Base-by-base conservation (phyloP, 108 stramenopile genomes). In the Nitzschia sp. region DNA sequence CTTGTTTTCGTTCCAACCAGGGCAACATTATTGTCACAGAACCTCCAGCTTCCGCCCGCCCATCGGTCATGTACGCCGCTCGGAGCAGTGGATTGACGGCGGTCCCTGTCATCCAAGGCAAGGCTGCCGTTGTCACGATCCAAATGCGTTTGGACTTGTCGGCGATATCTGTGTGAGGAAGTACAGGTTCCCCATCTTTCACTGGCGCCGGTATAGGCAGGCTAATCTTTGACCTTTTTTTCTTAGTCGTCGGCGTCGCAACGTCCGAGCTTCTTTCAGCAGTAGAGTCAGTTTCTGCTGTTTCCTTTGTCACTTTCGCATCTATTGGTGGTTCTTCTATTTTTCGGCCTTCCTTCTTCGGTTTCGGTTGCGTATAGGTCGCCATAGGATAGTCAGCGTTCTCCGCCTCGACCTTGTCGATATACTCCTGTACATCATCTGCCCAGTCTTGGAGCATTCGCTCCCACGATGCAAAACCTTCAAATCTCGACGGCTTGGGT, bases 71-170 rank as follows among this genome's bases (percentile, higher is more conserved):
- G 72, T 94, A 91, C 0, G 92, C 85, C 17, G 96, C 96, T 15
- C 96, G 80, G 1, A 94, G 71, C 0, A 96, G 76, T 25, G 96
- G 96, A 66, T 96, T 96, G 58, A 96, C 92, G 13, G 96, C 93
- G 5, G 96, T 96, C 6, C 96, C 96, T 35, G 96, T 96, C 85
- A 87, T 90, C 96, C 96, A 96, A 9, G 96, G 96, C 15, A 96
- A 55, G 2, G 91, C 61, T 16, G 93, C 96, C 0, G 96, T 94
- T 5, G 96, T 96, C 9, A 96, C 91, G 9, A 96, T 89, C 80
- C 78, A 86, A 52, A 96, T 88, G n/a, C 73, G 81, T 58, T 90
- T 86, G 15, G 83, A 78, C n/a, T 72, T 78, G 48, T 89, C 86
- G 8, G 77, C 36, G 58, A 95, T 68, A 68, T 92, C 82, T 0